Base-by-base conservation (phyloP, 2,329 filamentous ascomycete genomes). In the Claviceps humidiphila region DNA sequence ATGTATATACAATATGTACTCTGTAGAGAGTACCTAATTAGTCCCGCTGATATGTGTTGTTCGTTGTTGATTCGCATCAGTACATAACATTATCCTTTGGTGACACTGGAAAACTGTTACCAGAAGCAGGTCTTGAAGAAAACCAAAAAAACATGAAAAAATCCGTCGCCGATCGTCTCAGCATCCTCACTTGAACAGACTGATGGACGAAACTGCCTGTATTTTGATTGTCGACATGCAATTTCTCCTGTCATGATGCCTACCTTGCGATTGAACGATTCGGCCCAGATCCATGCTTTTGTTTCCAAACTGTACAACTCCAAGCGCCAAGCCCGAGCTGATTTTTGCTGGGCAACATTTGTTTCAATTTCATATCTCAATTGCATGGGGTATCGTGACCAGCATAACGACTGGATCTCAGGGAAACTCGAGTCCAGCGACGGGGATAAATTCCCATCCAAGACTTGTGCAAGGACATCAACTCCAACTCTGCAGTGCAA, bases 361-460 rank as follows among this genome's bases (percentile, higher is more conserved):
- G 22, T 39, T 34, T 26, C 38, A 47, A 40, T 20, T 20, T n/a
- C 34, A 26, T 16, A 11, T 17, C 22, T 37, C 40, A 39, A 22
- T 16, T 30, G 44, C 34, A 47, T n/a, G 24, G 49, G 49, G 43
- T 51, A 51, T 51, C 49, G 17, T 40, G 47, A 46, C 43, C 30
- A 51, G 37, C 39, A 46, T 14, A 34, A 34, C n/a, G 34, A 51
- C 17, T 6, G 5, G 20, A 43, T 22, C 20, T 22, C 13, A 45
- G 30, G 13, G 13, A 2, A 20, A 34, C 22, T 14, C 3, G 13
- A 42, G 34, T 42, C 24, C 40, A 37, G 17, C 9, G n/a, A 43
- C 17, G 40, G 16, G 14, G 9, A 3, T 11, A 22, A 37, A 6
- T 16, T 7, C 24, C 5, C 20, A 14, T 13, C 3, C 2, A 38